Evolutionary conservation across 805 yeast genomes (phyloP).

Genomic region (Wickerhamomyces canadensis): DNA sequence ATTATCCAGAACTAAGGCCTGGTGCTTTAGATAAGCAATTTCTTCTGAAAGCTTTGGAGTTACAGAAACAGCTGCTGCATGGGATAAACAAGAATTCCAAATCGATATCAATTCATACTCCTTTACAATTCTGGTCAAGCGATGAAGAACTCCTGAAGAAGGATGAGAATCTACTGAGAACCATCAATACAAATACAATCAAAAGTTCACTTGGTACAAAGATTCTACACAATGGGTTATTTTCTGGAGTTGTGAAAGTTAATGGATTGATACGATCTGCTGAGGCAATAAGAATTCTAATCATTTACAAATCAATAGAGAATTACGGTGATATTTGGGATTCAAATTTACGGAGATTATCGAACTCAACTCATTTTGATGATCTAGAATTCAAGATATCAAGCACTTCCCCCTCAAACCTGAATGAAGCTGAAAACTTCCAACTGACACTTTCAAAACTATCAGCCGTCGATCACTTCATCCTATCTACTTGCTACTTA

Average conservation of each 20-base stretch:
- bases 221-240: conserved; percentile 24
- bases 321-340: conserved; percentile 26
- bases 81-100: conserved; percentile 12
- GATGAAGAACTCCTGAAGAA: conserved; percentile 19
- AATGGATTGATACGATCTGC: conserved; percentile 41
- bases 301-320: conserved; percentile 23
- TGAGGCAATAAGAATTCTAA: conserved; percentile 30
- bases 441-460: conserved; percentile 15
- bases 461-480: conserved; percentile 17
- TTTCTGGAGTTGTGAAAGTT: conserved; percentile 34
- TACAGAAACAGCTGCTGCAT: conserved; percentile 29
- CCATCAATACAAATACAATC: conserved; percentile 30
- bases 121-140: conserved; percentile 40
- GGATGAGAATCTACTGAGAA: conserved; percentile 33
- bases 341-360: conserved; percentile 23
- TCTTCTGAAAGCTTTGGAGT: conserved; percentile 27
- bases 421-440: conserved; percentile 2
- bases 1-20: conserved; percentile 3
- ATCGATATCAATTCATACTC: conserved; percentile 29
- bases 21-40: conserved; percentile 33
- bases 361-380: not conserved
- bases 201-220: conserved; percentile 18
- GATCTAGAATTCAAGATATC: not conserved
- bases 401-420: not conserved
- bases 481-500: conserved; percentile 22